Evolutionary conservation across 192 early-diverging fungal genomes (phyloP), one percentile per base, ranked within the genome.

Genomic region (Rhizophlyctis rosea): DNA sequence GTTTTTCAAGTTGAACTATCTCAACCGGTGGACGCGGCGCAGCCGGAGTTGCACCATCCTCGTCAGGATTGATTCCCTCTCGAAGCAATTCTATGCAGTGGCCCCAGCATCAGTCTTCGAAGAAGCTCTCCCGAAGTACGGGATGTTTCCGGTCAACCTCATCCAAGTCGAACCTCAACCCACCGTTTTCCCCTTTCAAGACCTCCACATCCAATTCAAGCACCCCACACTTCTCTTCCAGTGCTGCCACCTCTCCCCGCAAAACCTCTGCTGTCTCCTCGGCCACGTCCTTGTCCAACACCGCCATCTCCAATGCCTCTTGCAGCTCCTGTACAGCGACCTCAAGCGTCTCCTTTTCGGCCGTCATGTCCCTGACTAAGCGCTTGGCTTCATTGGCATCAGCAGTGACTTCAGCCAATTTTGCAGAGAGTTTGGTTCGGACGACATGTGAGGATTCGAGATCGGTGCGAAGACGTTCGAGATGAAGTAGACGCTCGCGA

Each of bases 231-330:
- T 89, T 88, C 55, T 94, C 91, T 57, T 89, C 89, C 23, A 93
- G 67, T 23, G 79, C 56, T 33, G 75, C 75, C 0, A 87, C 75
- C 64, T 94, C 91, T 28, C 86, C 86, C 59, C 86, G 80, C 53
- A 93, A 55, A 18, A 81, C 75, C 39, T 95, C 93, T 24, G 86
- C 85, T 36, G 79, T 81, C 65, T 95, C 93, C 61, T 94, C 93
- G 0, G 91, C 93, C 81, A 94, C 85, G 71, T 97, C 93, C 68
- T 90, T 90, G 78, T 97, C 95, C 14, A 97, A 65, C 3, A 90
- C 77, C 56, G 90, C 83, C 74, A 93, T 87, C 71, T 97, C 95
- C 73, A 94, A 79, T 16, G 76, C 75, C 25, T 94, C 94, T 23
- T 83, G 59, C 18, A 86, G 75, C 32, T 95, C 93, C 34, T 79